Evolutionary conservation across 2,329 filamentous ascomycete species (phyloP).

Genomic region (Plectosphaerella plurivora): DNA sequence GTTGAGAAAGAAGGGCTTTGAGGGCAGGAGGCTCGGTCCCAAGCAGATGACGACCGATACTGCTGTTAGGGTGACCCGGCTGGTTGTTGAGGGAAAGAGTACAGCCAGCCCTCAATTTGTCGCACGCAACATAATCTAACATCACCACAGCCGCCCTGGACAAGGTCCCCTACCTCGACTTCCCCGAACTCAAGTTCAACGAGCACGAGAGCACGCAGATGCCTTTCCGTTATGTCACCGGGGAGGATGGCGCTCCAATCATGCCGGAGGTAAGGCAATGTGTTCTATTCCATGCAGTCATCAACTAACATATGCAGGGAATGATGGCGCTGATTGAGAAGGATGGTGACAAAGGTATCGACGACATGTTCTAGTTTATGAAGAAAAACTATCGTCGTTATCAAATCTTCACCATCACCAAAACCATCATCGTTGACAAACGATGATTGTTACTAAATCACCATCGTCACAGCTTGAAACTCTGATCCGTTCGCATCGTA

Average conservation of each 20-base stretch:
- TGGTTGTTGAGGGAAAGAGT: slow-evolving; percentile 75
- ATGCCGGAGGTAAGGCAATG: slow-evolving; percentile 74
- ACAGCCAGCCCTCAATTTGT: neutral
- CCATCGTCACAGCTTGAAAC: no score
- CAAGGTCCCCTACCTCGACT: slow-evolving; percentile 77
- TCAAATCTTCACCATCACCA: no score
- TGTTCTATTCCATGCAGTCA: no score
- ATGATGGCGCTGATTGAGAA: slow-evolving; percentile 93
- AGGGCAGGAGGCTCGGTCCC: slow-evolving; percentile 80
- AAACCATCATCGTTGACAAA: no score
- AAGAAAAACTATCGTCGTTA: slow-evolving; percentile 1
- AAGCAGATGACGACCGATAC: slow-evolving; percentile 99
- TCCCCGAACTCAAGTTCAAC: slow-evolving; percentile 84
- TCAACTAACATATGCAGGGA: slow-evolving; percentile 51
- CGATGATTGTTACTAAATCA: no score
- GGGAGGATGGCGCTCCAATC: slow-evolving; percentile 68
- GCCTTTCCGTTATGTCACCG: slow-evolving; percentile 94
- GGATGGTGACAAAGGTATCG: slow-evolving; percentile 88
- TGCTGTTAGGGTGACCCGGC: slow-evolving; percentile 86
- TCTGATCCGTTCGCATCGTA: neutral
- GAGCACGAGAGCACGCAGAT: slow-evolving; percentile 93
- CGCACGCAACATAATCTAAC: slow-evolving; percentile 2
- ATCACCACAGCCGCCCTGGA: slow-evolving; percentile 62
- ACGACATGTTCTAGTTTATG: slow-evolving; percentile 65
- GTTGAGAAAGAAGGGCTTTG: slow-evolving; percentile 87